phyloP scores from a whole-genome alignment of 345 rosid species.

The Dovyalis caffra region DNA sequence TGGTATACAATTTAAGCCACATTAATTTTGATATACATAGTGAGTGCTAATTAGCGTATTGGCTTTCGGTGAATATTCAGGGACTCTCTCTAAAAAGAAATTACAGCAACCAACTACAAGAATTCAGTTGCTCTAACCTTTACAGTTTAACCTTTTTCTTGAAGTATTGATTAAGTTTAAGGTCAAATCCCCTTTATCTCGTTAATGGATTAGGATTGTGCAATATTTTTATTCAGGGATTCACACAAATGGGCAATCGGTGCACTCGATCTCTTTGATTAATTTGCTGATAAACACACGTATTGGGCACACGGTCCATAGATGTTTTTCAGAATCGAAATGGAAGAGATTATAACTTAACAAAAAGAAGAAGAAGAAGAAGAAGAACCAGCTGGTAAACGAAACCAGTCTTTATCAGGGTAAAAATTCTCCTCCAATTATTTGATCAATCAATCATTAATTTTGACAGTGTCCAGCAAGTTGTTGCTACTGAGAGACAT shows the following conservation, averaged over 20 bases:
- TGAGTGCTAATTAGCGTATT: no score
- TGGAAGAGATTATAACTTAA: neutral
- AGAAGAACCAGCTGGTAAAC: neutral
- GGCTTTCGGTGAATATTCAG: neutral
- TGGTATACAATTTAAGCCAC: neutral
- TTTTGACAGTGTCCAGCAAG: neutral
- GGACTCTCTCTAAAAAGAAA: neutral
- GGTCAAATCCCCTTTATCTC: neutral
- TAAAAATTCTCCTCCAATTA: neutral
- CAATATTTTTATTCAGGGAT: no score
- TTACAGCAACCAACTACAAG: neutral
- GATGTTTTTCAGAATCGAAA: no score
- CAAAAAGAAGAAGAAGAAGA: neutral
- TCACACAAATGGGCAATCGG: no score
- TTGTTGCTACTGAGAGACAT: conserved; percentile 11
- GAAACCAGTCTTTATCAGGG: neutral
- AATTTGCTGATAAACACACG: no score
- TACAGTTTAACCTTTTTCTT: neutral
- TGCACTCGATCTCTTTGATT: no score
- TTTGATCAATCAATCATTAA: neutral
- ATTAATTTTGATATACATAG: no score
- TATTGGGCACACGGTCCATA: no score
- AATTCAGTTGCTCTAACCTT: neutral
- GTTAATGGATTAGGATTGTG: no score
- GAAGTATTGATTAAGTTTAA: neutral